Conservation (phyloP, 2,329 filamentous ascomycete genomes). For the Diaporthe aspalathi region DNA sequence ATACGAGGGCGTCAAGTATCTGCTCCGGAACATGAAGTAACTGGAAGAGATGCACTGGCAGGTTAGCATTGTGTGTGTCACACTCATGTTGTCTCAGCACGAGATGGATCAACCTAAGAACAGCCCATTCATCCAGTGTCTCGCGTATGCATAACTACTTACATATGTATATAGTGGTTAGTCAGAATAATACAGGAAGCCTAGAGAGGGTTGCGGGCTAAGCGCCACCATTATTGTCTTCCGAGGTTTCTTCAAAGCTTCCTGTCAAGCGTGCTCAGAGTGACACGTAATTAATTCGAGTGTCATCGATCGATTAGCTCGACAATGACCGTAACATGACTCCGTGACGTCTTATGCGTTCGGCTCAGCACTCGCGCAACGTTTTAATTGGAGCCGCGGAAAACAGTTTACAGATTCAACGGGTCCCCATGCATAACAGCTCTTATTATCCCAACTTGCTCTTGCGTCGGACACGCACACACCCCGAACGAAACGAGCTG, state of each 20-base stretch:
- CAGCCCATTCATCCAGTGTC: not conserved
- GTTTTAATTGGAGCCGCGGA: not conserved
- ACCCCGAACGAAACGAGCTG: not conserved
- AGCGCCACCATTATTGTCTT: too few species aligned
- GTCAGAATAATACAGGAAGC: not conserved
- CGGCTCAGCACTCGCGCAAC: too few species aligned
- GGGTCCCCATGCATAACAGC: not conserved
- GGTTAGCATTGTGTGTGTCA: not conserved
- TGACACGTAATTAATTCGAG: not conserved
- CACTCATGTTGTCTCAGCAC: not conserved
- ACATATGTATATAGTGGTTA: not conserved
- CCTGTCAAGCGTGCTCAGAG: too few species aligned
- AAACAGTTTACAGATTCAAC: not conserved
- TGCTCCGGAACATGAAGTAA: conserved; percentile 58
- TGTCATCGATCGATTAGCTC: not conserved
- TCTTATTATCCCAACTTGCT: not conserved
- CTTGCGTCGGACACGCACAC: not conserved
- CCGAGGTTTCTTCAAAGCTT: too few species aligned
- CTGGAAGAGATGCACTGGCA: not conserved
- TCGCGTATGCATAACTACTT: not conserved
- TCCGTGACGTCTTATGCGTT: not conserved
- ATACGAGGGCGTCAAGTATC: conserved; percentile 67
- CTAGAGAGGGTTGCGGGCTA: too few species aligned
- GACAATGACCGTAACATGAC: too few species aligned
- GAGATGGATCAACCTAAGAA: not conserved